These are phyloP conservation scores for Ceratocystis albifundus DNA, from an alignment of 2,329 filamentous ascomycete species.

Conservation along the genomic window DNA sequence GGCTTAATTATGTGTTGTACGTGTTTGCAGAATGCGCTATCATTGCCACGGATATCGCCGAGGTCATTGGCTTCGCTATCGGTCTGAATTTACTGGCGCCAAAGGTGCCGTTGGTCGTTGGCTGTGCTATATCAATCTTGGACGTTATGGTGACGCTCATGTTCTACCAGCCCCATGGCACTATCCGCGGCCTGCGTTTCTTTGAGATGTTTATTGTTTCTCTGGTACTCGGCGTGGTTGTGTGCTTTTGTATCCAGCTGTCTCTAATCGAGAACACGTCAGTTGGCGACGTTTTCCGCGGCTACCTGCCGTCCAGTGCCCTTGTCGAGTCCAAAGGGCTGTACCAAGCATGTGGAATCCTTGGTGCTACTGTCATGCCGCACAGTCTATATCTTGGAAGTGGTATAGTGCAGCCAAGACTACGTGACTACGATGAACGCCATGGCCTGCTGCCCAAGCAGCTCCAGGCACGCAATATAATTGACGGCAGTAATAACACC, in stretches of 20 bases:
- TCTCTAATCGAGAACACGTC: conserved; percentile 46
- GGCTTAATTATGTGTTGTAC: conserved; percentile 53
- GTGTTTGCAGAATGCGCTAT: conserved; percentile 54
- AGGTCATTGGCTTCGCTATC: conserved; percentile 61
- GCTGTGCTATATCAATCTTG: conserved; percentile 55
- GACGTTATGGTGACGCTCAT: conserved; percentile 57
- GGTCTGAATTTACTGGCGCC: conserved; percentile 55
- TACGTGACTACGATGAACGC: conserved; percentile 50
- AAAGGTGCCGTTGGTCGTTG: conserved; percentile 52
- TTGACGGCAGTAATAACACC: conserved; percentile 26
- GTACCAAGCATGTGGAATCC: conserved; percentile 63
- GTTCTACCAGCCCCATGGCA: conserved; percentile 51
- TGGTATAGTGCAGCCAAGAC: conserved; percentile 55
- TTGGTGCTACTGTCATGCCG: conserved; percentile 66
- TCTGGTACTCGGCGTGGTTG: conserved; percentile 54
- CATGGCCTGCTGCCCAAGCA: conserved; percentile 40
- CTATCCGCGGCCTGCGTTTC: conserved; percentile 47
- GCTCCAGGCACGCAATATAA: conserved; percentile 15
- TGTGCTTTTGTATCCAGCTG: conserved; percentile 61
- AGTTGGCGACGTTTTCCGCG: conserved; percentile 49
- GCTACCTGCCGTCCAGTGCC: conserved; percentile 51
- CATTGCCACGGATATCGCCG: conserved; percentile 59
- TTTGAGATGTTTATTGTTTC: conserved; percentile 54
- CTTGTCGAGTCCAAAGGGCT: conserved; percentile 48
- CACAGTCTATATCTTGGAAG: conserved; percentile 58